Percentiles rank a stretch among this genome's conserved stretches.
These are phyloP conservation scores for Corynespora cassiicola DNA, from an alignment of 2,329 filamentous ascomycete species.

Conservation along the genomic window DNA sequence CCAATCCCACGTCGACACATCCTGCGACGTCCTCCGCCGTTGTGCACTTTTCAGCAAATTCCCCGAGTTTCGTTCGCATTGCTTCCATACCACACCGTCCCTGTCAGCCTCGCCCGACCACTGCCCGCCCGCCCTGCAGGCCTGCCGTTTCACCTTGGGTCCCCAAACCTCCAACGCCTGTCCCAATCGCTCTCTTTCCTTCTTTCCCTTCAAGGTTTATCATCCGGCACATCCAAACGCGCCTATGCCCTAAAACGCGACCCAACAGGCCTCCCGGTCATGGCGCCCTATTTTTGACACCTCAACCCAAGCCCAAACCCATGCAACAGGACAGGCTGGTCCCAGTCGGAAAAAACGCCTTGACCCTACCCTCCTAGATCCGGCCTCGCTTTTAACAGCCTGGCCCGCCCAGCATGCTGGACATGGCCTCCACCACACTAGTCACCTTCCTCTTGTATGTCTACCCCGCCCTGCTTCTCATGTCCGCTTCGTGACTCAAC, in stretches of 20 bases:
- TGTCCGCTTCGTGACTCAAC: conserved; percentile 27
- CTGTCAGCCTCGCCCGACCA: conserved; percentile 40
- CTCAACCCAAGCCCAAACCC: too few species aligned
- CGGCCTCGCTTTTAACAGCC: conserved; percentile 33
- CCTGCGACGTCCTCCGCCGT: too few species aligned
- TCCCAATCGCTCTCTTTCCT: conserved; percentile 27
- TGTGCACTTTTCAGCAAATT: conserved; percentile 18
- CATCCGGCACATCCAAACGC: conserved; percentile 27
- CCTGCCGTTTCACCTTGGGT: conserved; percentile 36
- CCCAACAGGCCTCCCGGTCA: conserved; percentile 25
- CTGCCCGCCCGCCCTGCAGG: too few species aligned
- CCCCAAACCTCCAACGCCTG: conserved; percentile 20
- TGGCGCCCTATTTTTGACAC: conserved; percentile 40
- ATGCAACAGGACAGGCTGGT: conserved; percentile 18
- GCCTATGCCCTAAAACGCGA: conserved; percentile 29
- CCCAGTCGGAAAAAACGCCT: conserved; percentile 32
- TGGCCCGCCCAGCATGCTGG: conserved; percentile 31
- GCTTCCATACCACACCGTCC: conserved; percentile 24
- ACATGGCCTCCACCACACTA: conserved; percentile 62
- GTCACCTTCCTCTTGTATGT: conserved; percentile 65
- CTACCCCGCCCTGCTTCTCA: conserved; percentile 21
- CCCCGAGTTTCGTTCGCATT: conserved; percentile 22
- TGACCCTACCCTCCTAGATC: conserved; percentile 29
- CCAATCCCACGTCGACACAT: conserved; percentile 41
- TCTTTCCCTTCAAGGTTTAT: conserved; percentile 18